Evolutionary conservation across 176 grass and related monocot species (phyloP).

Genomic region (Calamus simplicifolius): DNA sequence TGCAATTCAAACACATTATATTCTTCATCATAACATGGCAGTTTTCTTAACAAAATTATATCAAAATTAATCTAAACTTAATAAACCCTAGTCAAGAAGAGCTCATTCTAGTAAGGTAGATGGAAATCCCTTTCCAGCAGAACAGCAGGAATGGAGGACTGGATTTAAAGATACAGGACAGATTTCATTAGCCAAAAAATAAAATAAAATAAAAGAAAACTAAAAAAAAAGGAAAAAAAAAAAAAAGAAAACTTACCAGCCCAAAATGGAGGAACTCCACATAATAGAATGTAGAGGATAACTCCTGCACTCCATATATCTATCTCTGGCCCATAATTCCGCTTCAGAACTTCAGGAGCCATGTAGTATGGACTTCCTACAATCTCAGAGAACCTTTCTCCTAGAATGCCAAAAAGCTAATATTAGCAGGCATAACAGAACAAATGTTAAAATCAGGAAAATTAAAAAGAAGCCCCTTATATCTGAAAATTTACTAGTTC

Average conservation of each 20-base stretch:
- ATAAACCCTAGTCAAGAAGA: too few species aligned
- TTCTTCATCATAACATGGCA: conserved; percentile 8
- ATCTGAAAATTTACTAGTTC: too few species aligned
- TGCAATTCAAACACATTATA: conserved; percentile 28
- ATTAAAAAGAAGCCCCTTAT: too few species aligned
- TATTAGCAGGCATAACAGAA: too few species aligned
- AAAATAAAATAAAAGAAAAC: background rate
- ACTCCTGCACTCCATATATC: conserved; percentile 99
- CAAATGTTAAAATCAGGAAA: too few species aligned
- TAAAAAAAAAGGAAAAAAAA: background rate
- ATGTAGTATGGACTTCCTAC: conserved; percentile 99
- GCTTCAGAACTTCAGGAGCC: conserved; percentile 94
- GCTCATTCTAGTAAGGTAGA: too few species aligned
- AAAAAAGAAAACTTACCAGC: conserved; percentile 40
- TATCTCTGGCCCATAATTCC: conserved; percentile 97
- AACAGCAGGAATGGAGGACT: too few species aligned
- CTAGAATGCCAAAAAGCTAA: conserved; percentile 19
- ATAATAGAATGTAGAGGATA: conserved; percentile 94
- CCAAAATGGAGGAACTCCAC: conserved; percentile 99
- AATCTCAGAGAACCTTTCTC: conserved; percentile 98
- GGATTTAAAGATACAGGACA: too few species aligned
- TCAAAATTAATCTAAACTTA: too few species aligned
- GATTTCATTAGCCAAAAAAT: background rate
- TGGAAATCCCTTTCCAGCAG: too few species aligned
- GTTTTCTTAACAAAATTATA: background rate